These are phyloP conservation scores for Salvia rosmarinus DNA, from an alignment of 257 asterid genomes.

Conservation along the genomic window DNA sequence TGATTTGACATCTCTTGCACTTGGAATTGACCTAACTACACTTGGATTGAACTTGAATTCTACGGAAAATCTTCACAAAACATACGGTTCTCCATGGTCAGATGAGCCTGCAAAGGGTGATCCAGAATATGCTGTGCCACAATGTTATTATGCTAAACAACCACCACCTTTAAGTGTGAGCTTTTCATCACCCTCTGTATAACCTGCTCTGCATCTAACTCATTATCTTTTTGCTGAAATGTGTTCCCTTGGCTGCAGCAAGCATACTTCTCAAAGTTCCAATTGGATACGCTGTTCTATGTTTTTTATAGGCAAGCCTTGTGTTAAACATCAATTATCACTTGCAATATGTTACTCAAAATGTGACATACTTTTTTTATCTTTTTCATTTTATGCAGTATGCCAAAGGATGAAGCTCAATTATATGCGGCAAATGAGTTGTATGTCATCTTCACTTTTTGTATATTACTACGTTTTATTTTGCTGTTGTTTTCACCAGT, in stretches of 20 bases:
- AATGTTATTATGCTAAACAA: conserved; percentile 83
- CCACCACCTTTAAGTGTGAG: conserved; percentile 88
- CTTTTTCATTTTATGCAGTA: conserved; percentile 57
- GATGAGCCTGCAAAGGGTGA: conserved; percentile 95
- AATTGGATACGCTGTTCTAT: conserved; percentile 83
- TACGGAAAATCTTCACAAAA: conserved; percentile 79
- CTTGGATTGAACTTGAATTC: conserved; percentile 97
- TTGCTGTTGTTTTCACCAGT: not conserved
- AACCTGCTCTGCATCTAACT: conserved; percentile 20
- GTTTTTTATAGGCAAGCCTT: conserved; percentile 72
- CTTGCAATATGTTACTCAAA: conserved; percentile 20
- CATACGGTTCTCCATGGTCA: conserved; percentile 96
- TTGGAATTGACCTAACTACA: conserved; percentile 90
- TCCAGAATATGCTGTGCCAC: conserved; percentile 88
- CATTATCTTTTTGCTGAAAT: conserved; percentile 41
- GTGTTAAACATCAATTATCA: conserved; percentile 22
- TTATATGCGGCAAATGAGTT: conserved; percentile 89
- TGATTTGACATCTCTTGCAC: conserved; percentile 87
- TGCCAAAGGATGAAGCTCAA: conserved; percentile 98
- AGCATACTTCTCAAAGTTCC: conserved; percentile 83
- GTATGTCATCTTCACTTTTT: conserved; percentile 53
- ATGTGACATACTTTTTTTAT: conserved; percentile 20
- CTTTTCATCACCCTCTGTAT: conserved; percentile 23
- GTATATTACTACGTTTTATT: not conserved
- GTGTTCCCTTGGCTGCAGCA: conserved; percentile 64